Percentiles rank a stretch among this genome's conserved stretches.
These are phyloP conservation scores for Boletus insuetus DNA, from an alignment of 768 basidiomycete species.

Conservation along the genomic window DNA sequence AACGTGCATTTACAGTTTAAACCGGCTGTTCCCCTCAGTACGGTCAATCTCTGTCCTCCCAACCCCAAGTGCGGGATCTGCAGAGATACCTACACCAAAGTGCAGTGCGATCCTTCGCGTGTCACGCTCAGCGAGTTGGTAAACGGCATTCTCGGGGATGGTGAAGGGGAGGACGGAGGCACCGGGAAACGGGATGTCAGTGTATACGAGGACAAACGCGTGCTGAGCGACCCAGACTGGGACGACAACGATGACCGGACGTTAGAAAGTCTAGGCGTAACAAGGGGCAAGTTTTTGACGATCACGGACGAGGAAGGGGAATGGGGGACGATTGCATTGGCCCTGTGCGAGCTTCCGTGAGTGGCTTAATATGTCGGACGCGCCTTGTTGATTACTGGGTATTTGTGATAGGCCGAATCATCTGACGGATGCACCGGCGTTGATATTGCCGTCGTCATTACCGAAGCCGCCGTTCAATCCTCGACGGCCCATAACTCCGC, in stretches of 20 bases:
- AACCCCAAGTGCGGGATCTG: conserved; percentile 84
- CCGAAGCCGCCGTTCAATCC: conserved; percentile 51
- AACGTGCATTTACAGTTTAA: conserved; percentile 81
- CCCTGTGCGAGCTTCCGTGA: conserved; percentile 67
- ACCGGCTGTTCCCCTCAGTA: conserved; percentile 72
- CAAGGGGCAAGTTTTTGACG: conserved; percentile 80
- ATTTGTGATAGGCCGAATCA: conserved; percentile 49
- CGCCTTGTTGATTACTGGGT: background rate
- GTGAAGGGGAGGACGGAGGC: conserved; percentile 32
- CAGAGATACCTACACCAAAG: conserved; percentile 72
- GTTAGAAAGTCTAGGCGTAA: conserved; percentile 76
- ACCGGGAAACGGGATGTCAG: conserved; percentile 59
- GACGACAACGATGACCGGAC: conserved; percentile 84
- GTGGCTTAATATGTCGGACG: conserved; percentile 30
- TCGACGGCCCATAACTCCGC: conserved; percentile 37
- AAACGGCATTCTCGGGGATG: conserved; percentile 58
- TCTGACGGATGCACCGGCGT: conserved; percentile 45
- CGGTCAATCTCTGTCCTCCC: conserved; percentile 62
- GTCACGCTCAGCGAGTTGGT: conserved; percentile 74
- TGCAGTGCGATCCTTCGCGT: conserved; percentile 70
- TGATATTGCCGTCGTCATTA: conserved; percentile 64
- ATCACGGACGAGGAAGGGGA: conserved; percentile 88
- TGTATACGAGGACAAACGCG: conserved; percentile 82
- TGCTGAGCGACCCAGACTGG: conserved; percentile 92
- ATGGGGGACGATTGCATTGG: conserved; percentile 68